Conservation (phyloP, 495 filamentous ascomycete genomes). For the Podospora didyma region DNA sequence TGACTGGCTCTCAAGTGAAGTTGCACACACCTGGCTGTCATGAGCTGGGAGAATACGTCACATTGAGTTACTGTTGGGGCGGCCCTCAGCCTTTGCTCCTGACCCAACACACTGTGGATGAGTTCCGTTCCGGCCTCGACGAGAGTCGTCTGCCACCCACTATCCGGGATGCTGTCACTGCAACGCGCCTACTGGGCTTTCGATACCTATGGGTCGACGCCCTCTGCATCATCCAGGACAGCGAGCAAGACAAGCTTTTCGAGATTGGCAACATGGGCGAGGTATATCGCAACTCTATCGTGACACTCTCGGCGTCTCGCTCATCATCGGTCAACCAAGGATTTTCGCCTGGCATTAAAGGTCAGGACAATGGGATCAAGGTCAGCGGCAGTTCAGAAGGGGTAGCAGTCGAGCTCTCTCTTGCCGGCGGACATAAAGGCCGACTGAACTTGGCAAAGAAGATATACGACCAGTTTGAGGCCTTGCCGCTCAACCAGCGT, state of each 20-base stretch:
- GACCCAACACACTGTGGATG: neutral
- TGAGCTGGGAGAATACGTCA: neutral
- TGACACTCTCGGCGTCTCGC: neutral
- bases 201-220: conserved; percentile 1
- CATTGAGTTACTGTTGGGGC: neutral
- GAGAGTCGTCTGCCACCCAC: neutral
- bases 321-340: neutral
- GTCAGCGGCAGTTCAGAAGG: neutral
- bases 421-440: neutral
- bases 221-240: neutral
- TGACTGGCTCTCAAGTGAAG: neutral
- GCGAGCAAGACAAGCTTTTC: neutral
- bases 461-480: neutral
- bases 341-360: neutral
- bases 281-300: neutral
- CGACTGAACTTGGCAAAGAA: neutral
- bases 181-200: neutral
- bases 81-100: neutral
- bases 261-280: neutral
- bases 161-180: neutral
- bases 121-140: neutral
- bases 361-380: neutral
- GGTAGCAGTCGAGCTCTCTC: neutral
- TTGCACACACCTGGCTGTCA: neutral
- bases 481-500: neutral